phyloP scores from a whole-genome alignment of 179 eudicot species.

The Silene noctiflora region DNA sequence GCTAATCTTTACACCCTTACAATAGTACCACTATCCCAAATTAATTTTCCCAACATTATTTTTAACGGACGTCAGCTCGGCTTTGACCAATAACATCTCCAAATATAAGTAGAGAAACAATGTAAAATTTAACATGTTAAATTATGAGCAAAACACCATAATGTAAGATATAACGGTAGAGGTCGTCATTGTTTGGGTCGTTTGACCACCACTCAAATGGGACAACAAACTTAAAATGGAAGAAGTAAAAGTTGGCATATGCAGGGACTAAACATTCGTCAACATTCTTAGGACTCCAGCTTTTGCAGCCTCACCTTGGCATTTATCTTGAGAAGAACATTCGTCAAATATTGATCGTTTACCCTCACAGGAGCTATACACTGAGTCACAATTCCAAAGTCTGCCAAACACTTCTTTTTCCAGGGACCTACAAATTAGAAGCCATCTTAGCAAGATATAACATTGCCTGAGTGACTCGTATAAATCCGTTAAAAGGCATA shows the following conservation, averaged over 20 bases:
- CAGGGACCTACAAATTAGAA: slow-evolving; percentile 55
- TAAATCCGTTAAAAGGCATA: no score
- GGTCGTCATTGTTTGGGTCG: neutral
- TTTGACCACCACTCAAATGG: neutral
- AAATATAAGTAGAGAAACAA: neutral
- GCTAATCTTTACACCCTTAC: no score
- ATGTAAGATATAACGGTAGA: no score
- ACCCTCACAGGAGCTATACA: slow-evolving; percentile 78
- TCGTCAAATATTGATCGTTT: slow-evolving; percentile 83
- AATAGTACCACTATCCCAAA: neutral
- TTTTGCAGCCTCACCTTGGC: slow-evolving; percentile 53
- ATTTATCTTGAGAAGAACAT: slow-evolving; percentile 74
- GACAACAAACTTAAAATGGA: no score
- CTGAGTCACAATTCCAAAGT: slow-evolving; percentile 71
- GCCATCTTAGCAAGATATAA: neutral
- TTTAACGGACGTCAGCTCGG: no score
- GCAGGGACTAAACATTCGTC: neutral
- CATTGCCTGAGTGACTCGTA: no score
- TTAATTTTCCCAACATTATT: neutral
- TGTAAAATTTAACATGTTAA: neutral
- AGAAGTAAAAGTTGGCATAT: neutral
- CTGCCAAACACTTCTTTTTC: slow-evolving; percentile 70
- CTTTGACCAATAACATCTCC: neutral
- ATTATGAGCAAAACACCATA: no score
- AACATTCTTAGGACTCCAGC: neutral